These are phyloP conservation scores for Cyberlindnera xylosilytica DNA, from an alignment of 805 yeast species.

Conservation along the genomic window DNA sequence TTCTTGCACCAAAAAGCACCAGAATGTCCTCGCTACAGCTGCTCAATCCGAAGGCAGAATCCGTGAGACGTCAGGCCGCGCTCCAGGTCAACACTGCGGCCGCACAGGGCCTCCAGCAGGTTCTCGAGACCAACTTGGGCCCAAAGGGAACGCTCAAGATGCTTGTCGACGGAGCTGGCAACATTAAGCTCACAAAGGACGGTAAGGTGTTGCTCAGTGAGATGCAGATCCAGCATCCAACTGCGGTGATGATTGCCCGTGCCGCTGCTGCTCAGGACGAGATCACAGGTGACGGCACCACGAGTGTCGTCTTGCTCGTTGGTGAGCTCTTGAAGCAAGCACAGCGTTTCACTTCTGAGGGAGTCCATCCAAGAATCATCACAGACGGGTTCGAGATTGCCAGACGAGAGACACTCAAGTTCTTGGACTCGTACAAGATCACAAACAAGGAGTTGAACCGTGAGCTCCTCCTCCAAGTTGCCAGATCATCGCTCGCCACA, in stretches of 20 bases:
- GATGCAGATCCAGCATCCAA: slow-evolving; percentile 94
- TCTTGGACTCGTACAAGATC: slow-evolving; percentile 62
- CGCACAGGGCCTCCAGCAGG: slow-evolving; percentile 95
- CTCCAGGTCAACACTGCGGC: slow-evolving; percentile 92
- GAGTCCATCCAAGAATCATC: slow-evolving; percentile 91
- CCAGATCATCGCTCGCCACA: slow-evolving; percentile 83
- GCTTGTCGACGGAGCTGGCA: slow-evolving; percentile 96
- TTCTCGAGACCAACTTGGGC: slow-evolving; percentile 86
- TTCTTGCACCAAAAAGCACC: too few relatives aligned
- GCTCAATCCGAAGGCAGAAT: slow-evolving; percentile 95
- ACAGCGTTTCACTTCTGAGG: slow-evolving; percentile 85
- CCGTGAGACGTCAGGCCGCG: slow-evolving; percentile 93
- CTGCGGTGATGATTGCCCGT: slow-evolving; percentile 88
- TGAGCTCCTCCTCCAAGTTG: slow-evolving; percentile 87
- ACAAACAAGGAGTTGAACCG: slow-evolving; percentile 57
- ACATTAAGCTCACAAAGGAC: slow-evolving; percentile 92
- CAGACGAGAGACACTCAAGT: slow-evolving; percentile 68
- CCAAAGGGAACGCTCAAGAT: slow-evolving; percentile 97
- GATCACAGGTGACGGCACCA: slow-evolving; percentile 99
- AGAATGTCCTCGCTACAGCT: slow-evolving; percentile 73
- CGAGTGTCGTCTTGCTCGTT: slow-evolving; percentile 89
- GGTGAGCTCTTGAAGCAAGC: slow-evolving; percentile 96
- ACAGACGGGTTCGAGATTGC: slow-evolving; percentile 96
- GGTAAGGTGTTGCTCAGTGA: slow-evolving; percentile 91
- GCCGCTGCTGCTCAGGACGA: slow-evolving; percentile 99